A percentile compares a stretch with the other conserved stretches of the same genome.
These are phyloP conservation scores for Gastrolobium bilobum DNA, from an alignment of 306 rosid species.

Conservation along the genomic window DNA sequence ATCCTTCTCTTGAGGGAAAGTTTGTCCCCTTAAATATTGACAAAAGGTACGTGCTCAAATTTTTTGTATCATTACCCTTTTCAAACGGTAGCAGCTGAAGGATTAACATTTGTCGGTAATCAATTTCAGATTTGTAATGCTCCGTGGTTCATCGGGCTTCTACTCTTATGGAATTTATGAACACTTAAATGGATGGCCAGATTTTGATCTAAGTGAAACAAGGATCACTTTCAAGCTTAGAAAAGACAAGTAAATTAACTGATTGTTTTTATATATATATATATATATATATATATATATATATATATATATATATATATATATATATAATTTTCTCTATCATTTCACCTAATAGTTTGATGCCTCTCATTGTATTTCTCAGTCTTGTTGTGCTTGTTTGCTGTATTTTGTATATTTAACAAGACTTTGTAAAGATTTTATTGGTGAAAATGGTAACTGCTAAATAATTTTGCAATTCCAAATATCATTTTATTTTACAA, in stretches of 20 bases:
- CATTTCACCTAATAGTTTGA: slow-evolving; percentile 8
- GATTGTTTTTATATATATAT: not conserved
- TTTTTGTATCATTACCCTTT: slow-evolving; percentile 33
- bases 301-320: too few species aligned
- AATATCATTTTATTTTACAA: slow-evolving; percentile 29
- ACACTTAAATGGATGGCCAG: slow-evolving; percentile 88
- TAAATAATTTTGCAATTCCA: slow-evolving; percentile 22
- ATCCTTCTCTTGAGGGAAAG: slow-evolving; percentile 88
- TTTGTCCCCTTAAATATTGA: slow-evolving; percentile 88
- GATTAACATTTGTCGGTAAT: slow-evolving; percentile 41
- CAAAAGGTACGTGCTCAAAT: slow-evolving; percentile 73
- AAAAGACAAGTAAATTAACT: slow-evolving; percentile 72
- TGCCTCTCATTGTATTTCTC: slow-evolving; percentile 2
- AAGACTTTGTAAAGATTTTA: slow-evolving; percentile 1
- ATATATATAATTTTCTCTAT: not conserved
- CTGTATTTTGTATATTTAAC: slow-evolving; percentile 2
- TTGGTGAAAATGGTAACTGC: slow-evolving; percentile 12
- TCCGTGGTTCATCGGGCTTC: slow-evolving; percentile 87
- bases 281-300: too few species aligned
- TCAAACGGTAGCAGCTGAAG: slow-evolving; percentile 22
- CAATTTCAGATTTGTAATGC: slow-evolving; percentile 78
- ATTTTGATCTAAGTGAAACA: slow-evolving; percentile 77
- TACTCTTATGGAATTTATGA: slow-evolving; percentile 90
- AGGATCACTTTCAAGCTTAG: slow-evolving; percentile 90
- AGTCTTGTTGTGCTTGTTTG: slow-evolving; percentile 1